Percentiles rank a stretch among this genome's conserved stretches.
These are phyloP conservation scores for Bonnemaisonia californica DNA, from an alignment of 31 red algal species.

Conservation along the genomic window DNA sequence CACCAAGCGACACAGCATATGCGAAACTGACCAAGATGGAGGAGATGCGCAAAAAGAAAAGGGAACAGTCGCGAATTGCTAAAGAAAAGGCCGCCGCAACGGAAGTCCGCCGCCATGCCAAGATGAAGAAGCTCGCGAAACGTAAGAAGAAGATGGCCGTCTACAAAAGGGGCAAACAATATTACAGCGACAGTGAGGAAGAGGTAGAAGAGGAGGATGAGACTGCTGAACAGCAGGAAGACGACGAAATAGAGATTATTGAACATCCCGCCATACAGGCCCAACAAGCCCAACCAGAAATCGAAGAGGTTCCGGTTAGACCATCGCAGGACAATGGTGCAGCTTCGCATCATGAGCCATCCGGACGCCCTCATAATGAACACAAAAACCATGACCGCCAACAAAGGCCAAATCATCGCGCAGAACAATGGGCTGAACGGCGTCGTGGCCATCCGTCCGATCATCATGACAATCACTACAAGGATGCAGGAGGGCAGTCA, in stretches of 20 bases:
- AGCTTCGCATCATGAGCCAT: too few relatives aligned
- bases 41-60: conserved; percentile 15
- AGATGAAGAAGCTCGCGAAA: conserved; percentile 14
- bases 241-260: not conserved
- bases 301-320: not conserved
- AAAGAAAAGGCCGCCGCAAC: not conserved
- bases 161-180: not conserved
- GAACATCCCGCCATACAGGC: not conserved
- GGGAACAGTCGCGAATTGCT: not conserved
- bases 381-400: too few relatives aligned
- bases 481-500: too few relatives aligned
- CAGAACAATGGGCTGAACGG: too few relatives aligned
- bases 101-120: not conserved
- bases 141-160: conserved; percentile 16
- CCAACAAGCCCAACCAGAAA: not conserved
- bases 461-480: too few relatives aligned
- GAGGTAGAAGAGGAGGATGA: conserved; percentile 6
- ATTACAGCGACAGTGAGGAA: conserved; percentile 11
- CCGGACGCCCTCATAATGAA: too few relatives aligned
- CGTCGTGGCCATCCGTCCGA: too few relatives aligned
- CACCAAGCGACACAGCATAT: not conserved
- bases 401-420: too few relatives aligned
- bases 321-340: not conserved
- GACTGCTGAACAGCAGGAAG: too few relatives aligned
- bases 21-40: not conserved